phyloP scores from a whole-genome alignment of 139 green algal species.

The Eudorina sp. region DNA sequence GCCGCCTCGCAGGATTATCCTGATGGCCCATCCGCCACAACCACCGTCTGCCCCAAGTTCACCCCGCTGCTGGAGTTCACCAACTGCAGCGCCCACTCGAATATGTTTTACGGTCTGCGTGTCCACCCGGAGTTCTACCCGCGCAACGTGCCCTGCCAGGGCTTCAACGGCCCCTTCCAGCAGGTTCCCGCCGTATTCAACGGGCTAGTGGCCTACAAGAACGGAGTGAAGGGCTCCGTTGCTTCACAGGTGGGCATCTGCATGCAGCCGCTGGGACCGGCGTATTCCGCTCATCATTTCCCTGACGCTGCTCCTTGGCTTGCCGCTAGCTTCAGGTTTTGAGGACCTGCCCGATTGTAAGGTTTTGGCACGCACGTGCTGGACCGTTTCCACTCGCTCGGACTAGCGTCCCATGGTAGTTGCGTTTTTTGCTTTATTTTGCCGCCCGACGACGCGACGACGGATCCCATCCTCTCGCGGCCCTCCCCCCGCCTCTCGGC shows the following conservation, averaged over 20 bases:
- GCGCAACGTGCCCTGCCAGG: constrained; percentile 44
- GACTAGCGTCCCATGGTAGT: too few species aligned
- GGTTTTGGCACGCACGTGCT: too few species aligned
- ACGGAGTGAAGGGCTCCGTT: constrained; percentile 75
- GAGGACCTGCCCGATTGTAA: too few species aligned
- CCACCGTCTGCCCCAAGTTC: constrained; percentile 70
- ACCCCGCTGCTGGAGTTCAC: constrained; percentile 60
- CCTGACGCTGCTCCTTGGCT: too few species aligned
- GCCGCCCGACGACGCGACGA: too few species aligned
- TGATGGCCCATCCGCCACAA: constrained; percentile 58
- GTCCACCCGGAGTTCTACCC: constrained; percentile 69
- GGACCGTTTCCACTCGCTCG: too few species aligned
- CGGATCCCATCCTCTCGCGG: too few species aligned
- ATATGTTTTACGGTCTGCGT: constrained; percentile 74
- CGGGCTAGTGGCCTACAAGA: constrained; percentile 71
- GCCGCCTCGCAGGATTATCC: constrained; percentile 43
- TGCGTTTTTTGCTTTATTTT: too few species aligned
- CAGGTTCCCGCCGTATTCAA: constrained; percentile 58
- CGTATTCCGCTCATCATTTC: too few species aligned
- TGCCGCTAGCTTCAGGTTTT: too few species aligned
- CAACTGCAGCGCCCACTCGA: constrained; percentile 77
- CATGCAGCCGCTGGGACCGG: too few species aligned
- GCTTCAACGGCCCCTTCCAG: background rate
- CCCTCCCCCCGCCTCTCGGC: too few species aligned
- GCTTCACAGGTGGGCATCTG: constrained; percentile 55